Conservation (phyloP, 768 basidiomycete genomes). For the Termitomyces eurrhizus region DNA sequence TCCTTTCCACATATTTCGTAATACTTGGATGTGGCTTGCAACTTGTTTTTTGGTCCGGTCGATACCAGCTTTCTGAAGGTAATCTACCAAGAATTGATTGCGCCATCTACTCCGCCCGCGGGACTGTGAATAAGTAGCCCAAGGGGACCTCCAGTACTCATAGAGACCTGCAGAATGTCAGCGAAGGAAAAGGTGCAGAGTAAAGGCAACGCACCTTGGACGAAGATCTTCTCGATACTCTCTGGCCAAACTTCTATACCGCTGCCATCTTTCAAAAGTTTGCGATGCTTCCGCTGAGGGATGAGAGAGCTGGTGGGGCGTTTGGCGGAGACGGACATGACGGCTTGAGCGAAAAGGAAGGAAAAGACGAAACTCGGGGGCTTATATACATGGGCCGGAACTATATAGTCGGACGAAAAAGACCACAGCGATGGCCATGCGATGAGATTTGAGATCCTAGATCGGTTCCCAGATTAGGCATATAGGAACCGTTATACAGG, state of each 20-base stretch:
- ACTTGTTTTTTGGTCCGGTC: constrained; percentile 83
- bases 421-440: constrained; percentile 18
- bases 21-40: constrained; percentile 83
- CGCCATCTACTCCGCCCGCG: constrained; percentile 78
- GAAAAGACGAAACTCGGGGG: constrained; percentile 17
- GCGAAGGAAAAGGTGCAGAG: constrained; percentile 1
- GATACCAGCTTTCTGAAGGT: constrained; percentile 66
- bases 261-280: constrained; percentile 74
- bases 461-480: constrained; percentile 42
- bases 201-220: constrained; percentile 48
- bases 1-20: constrained; percentile 87
- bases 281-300: constrained; percentile 78
- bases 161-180: constrained; percentile 48
- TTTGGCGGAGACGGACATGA: constrained; percentile 24
- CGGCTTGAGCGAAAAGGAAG: constrained; percentile 13
- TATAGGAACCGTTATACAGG: constrained; percentile 36
- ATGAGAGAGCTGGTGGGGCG: constrained; percentile 40
- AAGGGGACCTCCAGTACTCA: constrained; percentile 78
- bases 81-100: constrained; percentile 83
- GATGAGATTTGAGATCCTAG: constrained; percentile 44
- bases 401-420: constrained; percentile 22
- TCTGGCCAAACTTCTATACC: constrained; percentile 86
- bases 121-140: constrained; percentile 68
- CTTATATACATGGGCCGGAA: constrained; percentile 31
- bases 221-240: constrained; percentile 70